Conservation (phyloP, 2,329 filamentous ascomycete species). For the Pseudogymnoascus sp. region DNA sequence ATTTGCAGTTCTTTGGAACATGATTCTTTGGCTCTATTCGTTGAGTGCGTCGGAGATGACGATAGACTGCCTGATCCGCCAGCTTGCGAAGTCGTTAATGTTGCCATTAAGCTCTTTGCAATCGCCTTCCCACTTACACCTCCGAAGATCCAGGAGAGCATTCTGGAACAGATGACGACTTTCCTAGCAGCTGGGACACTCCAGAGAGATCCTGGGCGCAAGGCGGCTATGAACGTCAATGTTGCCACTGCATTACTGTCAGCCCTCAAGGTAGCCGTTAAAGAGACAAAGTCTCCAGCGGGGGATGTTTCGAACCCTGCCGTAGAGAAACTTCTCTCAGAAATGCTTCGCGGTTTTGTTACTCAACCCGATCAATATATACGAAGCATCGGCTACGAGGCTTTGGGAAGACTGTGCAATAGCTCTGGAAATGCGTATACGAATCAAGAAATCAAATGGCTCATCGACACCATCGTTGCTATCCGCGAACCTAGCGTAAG, state of each 20-base stretch:
- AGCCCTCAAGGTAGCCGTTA: conserved; percentile 74
- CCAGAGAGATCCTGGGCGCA: conserved; percentile 78
- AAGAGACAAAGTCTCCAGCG: conserved; percentile 63
- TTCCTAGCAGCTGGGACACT: conserved; percentile 74
- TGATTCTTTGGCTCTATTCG: conserved; percentile 75
- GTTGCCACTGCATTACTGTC: conserved; percentile 73
- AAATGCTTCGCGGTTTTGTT: conserved; percentile 63
- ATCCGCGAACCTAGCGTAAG: conserved; percentile 90
- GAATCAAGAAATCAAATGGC: conserved; percentile 77
- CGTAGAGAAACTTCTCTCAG: conserved; percentile 78
- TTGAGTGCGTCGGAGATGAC: conserved; percentile 39
- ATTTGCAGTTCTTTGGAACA: conserved; percentile 81
- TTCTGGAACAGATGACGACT: conserved; percentile 85
- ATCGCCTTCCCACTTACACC: conserved; percentile 84
- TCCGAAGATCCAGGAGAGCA: conserved; percentile 88
- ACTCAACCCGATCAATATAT: conserved; percentile 79
- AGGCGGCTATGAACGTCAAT: conserved; percentile 86
- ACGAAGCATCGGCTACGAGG: conserved; percentile 75
- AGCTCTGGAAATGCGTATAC: conserved; percentile 80
- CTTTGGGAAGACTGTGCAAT: conserved; percentile 71
- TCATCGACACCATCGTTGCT: conserved; percentile 88
- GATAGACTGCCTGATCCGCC: conserved; percentile 62
- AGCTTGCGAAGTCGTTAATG: conserved; percentile 87
- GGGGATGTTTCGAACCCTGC: conserved; percentile 67
- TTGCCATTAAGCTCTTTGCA: conserved; percentile 87